Evolutionary conservation across 2,329 filamentous ascomycete species (phyloP).

Genomic region (Eutypa lata): DNA sequence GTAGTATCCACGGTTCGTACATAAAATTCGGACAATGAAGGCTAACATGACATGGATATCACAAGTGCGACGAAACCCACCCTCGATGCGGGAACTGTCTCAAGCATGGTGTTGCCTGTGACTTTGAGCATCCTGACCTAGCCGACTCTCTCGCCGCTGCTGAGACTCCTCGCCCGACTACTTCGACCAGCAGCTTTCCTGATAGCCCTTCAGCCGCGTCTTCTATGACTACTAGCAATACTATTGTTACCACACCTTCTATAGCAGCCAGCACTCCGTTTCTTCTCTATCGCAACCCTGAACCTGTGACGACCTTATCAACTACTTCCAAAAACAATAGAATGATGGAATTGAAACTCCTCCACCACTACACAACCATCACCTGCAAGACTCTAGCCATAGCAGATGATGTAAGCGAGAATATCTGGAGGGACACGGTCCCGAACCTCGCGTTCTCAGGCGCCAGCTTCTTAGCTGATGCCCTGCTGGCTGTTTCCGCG

Average conservation of each 20-base stretch:
- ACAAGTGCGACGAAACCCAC: slow-evolving; percentile 63
- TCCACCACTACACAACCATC: slow-evolving; percentile 62
- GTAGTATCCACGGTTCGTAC: slow-evolving; percentile 1
- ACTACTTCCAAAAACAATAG: slow-evolving; percentile 38
- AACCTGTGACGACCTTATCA: slow-evolving; percentile 30
- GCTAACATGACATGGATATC: not conserved
- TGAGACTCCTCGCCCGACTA: slow-evolving; percentile 30
- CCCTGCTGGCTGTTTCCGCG: slow-evolving; percentile 61
- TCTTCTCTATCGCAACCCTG: slow-evolving; percentile 30
- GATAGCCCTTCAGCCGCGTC: slow-evolving; percentile 20
- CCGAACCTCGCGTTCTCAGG: slow-evolving; percentile 60
- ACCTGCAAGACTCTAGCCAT: slow-evolving; percentile 59
- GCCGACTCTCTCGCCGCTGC: slow-evolving; percentile 41
- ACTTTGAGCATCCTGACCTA: slow-evolving; percentile 56
- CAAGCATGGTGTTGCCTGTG: slow-evolving; percentile 64
- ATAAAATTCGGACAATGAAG: not conserved
- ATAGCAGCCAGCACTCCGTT: slow-evolving; percentile 29
- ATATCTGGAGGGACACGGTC: slow-evolving; percentile 59
- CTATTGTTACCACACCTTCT: slow-evolving; percentile 22
- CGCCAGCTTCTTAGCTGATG: slow-evolving; percentile 58
- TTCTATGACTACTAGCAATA: slow-evolving; percentile 4
- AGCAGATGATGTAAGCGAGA: slow-evolving; percentile 47
- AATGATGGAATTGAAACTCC: slow-evolving; percentile 58
- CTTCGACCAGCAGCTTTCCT: slow-evolving; percentile 23
- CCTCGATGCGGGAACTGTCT: slow-evolving; percentile 64